Evolutionary conservation across 2,329 filamentous ascomycete genomes (phyloP).

Genomic region (Botrytis deweyae): DNA sequence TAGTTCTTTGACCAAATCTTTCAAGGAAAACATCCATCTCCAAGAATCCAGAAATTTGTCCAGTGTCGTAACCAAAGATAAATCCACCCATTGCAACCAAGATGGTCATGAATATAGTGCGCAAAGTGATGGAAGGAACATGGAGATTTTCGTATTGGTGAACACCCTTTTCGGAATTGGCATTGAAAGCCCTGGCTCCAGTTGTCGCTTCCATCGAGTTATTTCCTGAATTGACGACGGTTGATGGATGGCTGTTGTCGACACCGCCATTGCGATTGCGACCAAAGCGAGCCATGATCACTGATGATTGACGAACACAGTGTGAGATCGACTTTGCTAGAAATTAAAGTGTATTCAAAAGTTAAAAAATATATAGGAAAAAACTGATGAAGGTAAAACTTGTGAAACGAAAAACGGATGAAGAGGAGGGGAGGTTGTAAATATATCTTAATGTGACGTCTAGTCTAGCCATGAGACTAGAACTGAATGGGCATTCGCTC

Average conservation of each 20-base stretch:
- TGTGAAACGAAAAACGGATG: background rate
- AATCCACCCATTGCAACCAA: conserved; percentile 40
- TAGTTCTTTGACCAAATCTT: conserved; percentile 50
- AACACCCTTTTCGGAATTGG: conserved; percentile 4
- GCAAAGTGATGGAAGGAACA: conserved; percentile 21
- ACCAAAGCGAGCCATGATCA: conserved; percentile 7
- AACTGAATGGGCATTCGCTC: background rate
- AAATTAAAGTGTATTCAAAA: background rate
- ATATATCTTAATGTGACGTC: background rate
- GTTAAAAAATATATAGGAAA: background rate
- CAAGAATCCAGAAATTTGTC: conserved; percentile 56
- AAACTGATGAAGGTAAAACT: background rate
- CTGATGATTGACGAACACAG: background rate
- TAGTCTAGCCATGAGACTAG: background rate
- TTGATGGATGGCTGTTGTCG: background rate
- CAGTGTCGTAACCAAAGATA: conserved; percentile 40
- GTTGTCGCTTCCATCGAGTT: conserved; percentile 6
- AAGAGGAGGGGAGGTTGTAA: background rate
- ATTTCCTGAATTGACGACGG: background rate
- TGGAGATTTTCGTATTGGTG: background rate
- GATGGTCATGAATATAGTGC: conserved; percentile 26
- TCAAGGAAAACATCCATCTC: conserved; percentile 56
- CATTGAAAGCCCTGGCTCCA: background rate
- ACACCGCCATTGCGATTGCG: conserved; percentile 12
- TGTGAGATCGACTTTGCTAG: background rate